A percentile compares a stretch with the other conserved stretches of the same genome.
phyloP scores from a whole-genome alignment of 164 flowering plant species.

The Stephania yunnanensis region DNA sequence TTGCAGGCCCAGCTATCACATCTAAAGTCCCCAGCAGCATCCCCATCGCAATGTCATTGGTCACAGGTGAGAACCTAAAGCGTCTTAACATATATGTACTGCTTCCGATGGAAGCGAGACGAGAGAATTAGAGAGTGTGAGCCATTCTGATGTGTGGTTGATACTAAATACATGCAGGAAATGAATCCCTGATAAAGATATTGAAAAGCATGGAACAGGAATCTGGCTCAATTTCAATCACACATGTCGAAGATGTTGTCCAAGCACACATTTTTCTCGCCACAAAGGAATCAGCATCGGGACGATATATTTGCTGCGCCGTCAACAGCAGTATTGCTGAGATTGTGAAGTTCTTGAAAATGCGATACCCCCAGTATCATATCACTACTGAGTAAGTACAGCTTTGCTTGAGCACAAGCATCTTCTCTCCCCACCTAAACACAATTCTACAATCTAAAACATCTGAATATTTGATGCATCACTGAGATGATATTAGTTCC shows the following conservation, averaged over 20 bases:
- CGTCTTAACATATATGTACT: background rate
- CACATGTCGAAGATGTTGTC: slow-evolving; percentile 70
- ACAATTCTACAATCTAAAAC: background rate
- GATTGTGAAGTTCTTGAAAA: slow-evolving; percentile 56
- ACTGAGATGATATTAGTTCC: background rate
- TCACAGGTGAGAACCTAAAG: slow-evolving; percentile 34
- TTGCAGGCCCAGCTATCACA: slow-evolving; percentile 54
- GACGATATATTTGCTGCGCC: slow-evolving; percentile 65
- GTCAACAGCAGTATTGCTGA: slow-evolving; percentile 53
- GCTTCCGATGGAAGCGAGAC: background rate
- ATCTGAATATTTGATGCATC: background rate
- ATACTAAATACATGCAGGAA: slow-evolving; percentile 29
- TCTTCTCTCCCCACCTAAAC: background rate
- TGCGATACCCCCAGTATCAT: slow-evolving; percentile 53
- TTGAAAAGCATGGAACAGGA: slow-evolving; percentile 67
- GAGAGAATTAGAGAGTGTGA: background rate
- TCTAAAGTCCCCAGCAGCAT: slow-evolving; percentile 48
- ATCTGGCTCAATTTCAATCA: slow-evolving; percentile 63
- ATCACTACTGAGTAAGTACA: slow-evolving; percentile 56
- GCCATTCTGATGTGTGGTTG: background rate
- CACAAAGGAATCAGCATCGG: slow-evolving; percentile 66
- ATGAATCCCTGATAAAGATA: slow-evolving; percentile 38
- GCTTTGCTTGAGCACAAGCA: background rate
- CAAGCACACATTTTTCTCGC: slow-evolving; percentile 65
- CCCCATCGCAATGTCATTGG: slow-evolving; percentile 38